phyloP scores from a whole-genome alignment of 164 flowering plant species.

The Sedum album region DNA sequence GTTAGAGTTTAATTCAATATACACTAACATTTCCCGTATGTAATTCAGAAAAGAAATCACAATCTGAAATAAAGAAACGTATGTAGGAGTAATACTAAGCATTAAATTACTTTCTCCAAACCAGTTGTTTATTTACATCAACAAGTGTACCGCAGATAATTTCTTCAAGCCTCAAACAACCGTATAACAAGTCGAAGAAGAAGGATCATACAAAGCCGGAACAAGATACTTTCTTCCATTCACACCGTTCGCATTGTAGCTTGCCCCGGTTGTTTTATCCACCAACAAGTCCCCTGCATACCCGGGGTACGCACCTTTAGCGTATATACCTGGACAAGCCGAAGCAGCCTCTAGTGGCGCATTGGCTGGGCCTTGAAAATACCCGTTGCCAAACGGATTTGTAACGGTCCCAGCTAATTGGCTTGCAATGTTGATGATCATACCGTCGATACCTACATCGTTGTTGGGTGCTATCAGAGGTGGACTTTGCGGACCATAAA shows the following conservation, averaged over 20 bases:
- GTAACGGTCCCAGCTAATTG: constrained; percentile 46
- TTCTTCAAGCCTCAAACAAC: constrained; percentile 15
- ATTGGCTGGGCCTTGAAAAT: constrained; percentile 33
- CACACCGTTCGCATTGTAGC: constrained; percentile 43
- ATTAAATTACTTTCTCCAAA: neutral
- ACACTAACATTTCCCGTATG: too few relatives aligned
- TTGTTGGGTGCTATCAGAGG: constrained; percentile 45
- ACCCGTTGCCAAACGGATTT: constrained; percentile 52
- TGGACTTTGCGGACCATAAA: constrained; percentile 47
- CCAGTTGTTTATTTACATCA: constrained; percentile 4
- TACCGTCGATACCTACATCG: constrained; percentile 47
- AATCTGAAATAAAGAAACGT: too few relatives aligned
- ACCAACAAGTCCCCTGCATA: constrained; percentile 42
- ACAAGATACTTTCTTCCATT: constrained; percentile 39
- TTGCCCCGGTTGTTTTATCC: constrained; percentile 37
- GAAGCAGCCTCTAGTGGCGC: constrained; percentile 51
- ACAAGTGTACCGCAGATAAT: neutral
- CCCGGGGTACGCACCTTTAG: constrained; percentile 51
- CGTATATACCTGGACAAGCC: constrained; percentile 51
- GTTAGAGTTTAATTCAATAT: too few relatives aligned
- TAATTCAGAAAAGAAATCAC: too few relatives aligned
- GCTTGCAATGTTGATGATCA: constrained; percentile 41
- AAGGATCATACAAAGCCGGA: constrained; percentile 46
- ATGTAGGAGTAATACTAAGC: too few relatives aligned
- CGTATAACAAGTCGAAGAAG: constrained; percentile 32